phyloP scores from a whole-genome alignment of 148 eudicot genomes.

The Fagopyrum tataricum region DNA sequence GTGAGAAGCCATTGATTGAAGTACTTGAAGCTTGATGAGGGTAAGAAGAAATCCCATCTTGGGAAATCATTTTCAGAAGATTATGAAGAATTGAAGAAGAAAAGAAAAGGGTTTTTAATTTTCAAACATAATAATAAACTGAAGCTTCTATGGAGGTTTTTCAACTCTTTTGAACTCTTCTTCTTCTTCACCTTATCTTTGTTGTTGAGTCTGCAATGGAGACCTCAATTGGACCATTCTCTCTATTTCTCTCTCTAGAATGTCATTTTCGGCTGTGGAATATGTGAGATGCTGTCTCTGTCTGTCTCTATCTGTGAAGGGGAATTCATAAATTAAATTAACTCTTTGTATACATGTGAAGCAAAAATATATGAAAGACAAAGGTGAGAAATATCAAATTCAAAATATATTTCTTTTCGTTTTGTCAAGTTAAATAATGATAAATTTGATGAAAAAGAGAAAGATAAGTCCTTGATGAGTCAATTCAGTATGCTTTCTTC shows the following conservation, averaged over 20 bases:
- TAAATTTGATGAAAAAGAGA: not conserved
- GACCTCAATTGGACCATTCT: not conserved
- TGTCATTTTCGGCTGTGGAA: slow-evolving; percentile 13
- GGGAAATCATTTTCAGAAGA: slow-evolving; percentile 2
- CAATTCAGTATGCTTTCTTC: not conserved
- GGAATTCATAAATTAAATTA: slow-evolving; percentile 4
- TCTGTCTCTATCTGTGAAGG: slow-evolving; percentile 7
- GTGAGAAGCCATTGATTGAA: not conserved
- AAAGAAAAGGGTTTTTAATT: not conserved
- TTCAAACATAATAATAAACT: not conserved
- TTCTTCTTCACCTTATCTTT: not conserved
- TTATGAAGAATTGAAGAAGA: not conserved
- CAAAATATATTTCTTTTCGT: not conserved
- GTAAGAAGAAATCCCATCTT: slow-evolving; percentile 5
- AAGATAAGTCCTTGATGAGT: slow-evolving; percentile 1
- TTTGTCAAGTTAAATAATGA: not conserved
- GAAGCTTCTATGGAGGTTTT: slow-evolving; percentile 1
- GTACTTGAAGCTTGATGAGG: slow-evolving; percentile 1
- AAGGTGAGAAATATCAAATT: slow-evolving; percentile 6
- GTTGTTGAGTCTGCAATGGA: not conserved
- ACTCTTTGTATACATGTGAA: not conserved
- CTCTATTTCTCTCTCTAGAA: not conserved
- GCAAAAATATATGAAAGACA: not conserved
- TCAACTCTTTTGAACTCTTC: not conserved
- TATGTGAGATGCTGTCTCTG: slow-evolving; percentile 14